Evolutionary conservation across 345 rosid genomes (phyloP), one percentile per base, ranked within the genome.

Genomic region (Gossypium turneri): DNA sequence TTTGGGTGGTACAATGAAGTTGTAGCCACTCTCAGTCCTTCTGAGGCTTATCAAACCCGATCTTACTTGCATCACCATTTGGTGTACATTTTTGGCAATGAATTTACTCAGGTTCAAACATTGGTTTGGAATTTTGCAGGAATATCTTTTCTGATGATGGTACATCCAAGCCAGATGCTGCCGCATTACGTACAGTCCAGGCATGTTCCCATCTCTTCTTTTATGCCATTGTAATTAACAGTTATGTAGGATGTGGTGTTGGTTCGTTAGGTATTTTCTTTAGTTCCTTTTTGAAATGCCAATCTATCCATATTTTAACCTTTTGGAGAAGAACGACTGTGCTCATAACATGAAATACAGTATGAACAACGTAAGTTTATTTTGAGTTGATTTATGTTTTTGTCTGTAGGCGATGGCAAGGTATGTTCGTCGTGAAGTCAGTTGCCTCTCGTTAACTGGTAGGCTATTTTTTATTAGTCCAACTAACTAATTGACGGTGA

Each of bases 71-170:
- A 43, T 51, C 48, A 20, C 52, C 48, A 2, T 70, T 24, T 48
- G 47, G 58, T 20, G 22, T 69, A 44, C 68, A 47, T 38, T 4
- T 43, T 75, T n/a, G 62, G 56, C 45, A 7, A 34, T 41, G 67
- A 6, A 11, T 62, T 63, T 16, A 16, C 45, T 72, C 56, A 63
- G 24, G 19, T 15, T 25, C 3, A 70, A 34, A 55, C 16, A 53
- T n/a, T 38, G 55, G 63, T 62, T 64, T 78, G 56, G 27, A 9
- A 79, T 15, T 44, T 67, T 81, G 84, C 88, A 95, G 99, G 90
- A 95, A 95, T 79, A 72, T 93, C 56, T 91, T 95, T 68, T 93
- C 92, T 47, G 97, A 95, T 72, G 94, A 89, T 82, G 99, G 97
- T 58, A 73, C 82, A 41, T 79, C 89, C 68, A 82, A 85, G 82